Evolutionary conservation across 257 asterid genomes (phyloP), one percentile per base, ranked within the genome.

Genomic region (Primulina eburnea): DNA sequence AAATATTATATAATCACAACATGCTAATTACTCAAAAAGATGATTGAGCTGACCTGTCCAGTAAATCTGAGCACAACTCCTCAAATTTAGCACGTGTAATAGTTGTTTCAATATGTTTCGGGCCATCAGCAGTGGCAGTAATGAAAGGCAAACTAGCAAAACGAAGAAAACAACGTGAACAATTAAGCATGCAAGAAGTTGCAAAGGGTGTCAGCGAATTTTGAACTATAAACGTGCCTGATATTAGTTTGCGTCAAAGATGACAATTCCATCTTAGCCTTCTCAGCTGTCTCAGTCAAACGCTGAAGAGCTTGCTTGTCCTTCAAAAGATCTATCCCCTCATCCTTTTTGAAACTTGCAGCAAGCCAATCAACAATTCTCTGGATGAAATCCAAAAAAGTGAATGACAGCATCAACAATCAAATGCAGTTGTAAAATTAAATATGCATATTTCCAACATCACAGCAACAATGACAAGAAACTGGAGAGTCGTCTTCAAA

Each of bases 251-350:
- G 99, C 3, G 92, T 86, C 83, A 93, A 77, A 56, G 99, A 86
- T 20, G 99, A 93, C 47, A 93, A 88, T 75, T 93, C 99, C 96
- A 93, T 90, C 82, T 93, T 93, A 67, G 99, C 97, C 77, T 93
- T 93, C 85, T 93, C 99, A 6, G 99, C 97, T 35, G 97, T 88
- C 85, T 92, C 98, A 14, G 98, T 92, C 65, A 92, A 82, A 32
- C 98, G 97, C 70, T 93, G 99, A 74, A 93, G 97, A 71, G 99
- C 99, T 82, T 93, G 99, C 72, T 93, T 93, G 86, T 93, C 99
- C 84, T 93, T 93, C 81, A 93, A 80, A 29, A 93, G 87, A 79
- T 89, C 95, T 63, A 93, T 83, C 11, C 99, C 99, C 74, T 93
- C 99, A 71, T 90, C 81, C 69, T 61, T 90, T 89, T 93, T 93